These are phyloP conservation scores for Hanseniaspora gamundiae DNA, from an alignment of 1,139 yeast genomes.

Conservation along the genomic window DNA sequence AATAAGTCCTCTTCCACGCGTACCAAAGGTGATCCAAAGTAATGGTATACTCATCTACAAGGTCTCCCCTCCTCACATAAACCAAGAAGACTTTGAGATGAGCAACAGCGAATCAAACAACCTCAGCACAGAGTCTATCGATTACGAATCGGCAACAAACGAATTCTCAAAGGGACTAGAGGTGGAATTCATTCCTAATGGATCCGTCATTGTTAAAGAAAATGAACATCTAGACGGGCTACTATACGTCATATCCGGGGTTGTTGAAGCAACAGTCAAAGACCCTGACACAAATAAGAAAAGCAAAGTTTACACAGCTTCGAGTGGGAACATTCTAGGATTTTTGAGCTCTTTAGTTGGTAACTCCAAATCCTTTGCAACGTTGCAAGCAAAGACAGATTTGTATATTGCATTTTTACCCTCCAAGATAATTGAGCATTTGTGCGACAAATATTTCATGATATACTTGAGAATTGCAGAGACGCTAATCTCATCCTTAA, in stretches of 20 bases:
- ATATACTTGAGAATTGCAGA: slow-evolving; percentile 70
- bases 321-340: slow-evolving; percentile 80
- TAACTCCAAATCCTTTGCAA: slow-evolving; percentile 55
- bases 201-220: slow-evolving; percentile 47
- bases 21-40: slow-evolving; percentile 6
- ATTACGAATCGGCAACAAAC: slow-evolving; percentile 41
- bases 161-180: slow-evolving; percentile 58
- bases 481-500: slow-evolving; percentile 51
- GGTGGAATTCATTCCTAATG: slow-evolving; percentile 42
- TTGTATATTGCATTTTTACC: slow-evolving; percentile 65
- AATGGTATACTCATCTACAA: slow-evolving; percentile 17
- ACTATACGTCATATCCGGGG: slow-evolving; percentile 69
- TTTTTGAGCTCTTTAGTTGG: slow-evolving; percentile 75
- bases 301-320: slow-evolving; percentile 42
- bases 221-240: slow-evolving; percentile 62
- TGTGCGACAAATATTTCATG: slow-evolving; percentile 67
- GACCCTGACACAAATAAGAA: slow-evolving; percentile 23
- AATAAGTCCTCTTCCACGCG: not conserved
- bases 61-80: not conserved
- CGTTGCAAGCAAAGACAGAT: slow-evolving; percentile 46
- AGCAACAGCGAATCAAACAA: not conserved
- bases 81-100: not conserved
- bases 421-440: slow-evolving; percentile 44
- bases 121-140: slow-evolving; percentile 13
- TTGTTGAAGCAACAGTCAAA: slow-evolving; percentile 38